These are phyloP conservation scores for Penicillium herquei DNA, from an alignment of 495 filamentous ascomycete genomes.

Conservation along the genomic window DNA sequence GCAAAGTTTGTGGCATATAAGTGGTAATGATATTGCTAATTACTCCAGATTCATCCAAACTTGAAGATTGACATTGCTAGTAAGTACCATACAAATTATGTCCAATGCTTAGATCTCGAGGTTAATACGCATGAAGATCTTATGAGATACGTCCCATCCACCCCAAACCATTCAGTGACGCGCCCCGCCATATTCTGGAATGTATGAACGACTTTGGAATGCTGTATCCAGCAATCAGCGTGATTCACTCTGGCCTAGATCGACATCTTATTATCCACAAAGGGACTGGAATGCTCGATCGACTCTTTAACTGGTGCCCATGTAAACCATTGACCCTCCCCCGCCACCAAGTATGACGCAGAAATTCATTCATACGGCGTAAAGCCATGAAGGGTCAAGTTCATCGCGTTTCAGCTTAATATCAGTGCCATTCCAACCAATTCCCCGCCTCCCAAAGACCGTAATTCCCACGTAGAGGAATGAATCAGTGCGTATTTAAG, in stretches of 20 bases:
- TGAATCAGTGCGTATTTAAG: constrained; percentile 5
- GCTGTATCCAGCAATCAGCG: constrained; percentile 5
- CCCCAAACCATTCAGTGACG: constrained; percentile 11
- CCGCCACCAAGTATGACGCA: constrained; percentile 26
- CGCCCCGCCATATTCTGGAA: constrained; percentile 20
- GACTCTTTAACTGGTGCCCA: constrained; percentile 5
- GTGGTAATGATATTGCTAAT: too few relatives aligned
- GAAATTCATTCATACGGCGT: constrained; percentile 3
- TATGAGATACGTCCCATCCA: neutral
- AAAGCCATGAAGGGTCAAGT: constrained; percentile 1
- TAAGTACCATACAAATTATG: too few relatives aligned
- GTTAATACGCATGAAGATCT: too few relatives aligned
- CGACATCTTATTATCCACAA: constrained; percentile 4
- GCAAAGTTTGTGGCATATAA: too few relatives aligned
- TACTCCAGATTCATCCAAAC: too few relatives aligned
- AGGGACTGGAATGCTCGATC: constrained; percentile 22
- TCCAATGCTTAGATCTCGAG: too few relatives aligned
- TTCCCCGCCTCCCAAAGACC: constrained; percentile 24
- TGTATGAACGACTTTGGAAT: constrained; percentile 18
- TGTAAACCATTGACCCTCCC: constrained; percentile 8
- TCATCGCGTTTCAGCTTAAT: constrained; percentile 16
- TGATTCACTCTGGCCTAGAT: constrained; percentile 14
- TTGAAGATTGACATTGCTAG: too few relatives aligned
- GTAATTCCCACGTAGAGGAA: constrained; percentile 8
- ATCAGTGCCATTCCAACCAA: constrained; percentile 17